Evolutionary conservation across 306 rosid species (phyloP).

Genomic region (Cotoneaster glaucophyllus): DNA sequence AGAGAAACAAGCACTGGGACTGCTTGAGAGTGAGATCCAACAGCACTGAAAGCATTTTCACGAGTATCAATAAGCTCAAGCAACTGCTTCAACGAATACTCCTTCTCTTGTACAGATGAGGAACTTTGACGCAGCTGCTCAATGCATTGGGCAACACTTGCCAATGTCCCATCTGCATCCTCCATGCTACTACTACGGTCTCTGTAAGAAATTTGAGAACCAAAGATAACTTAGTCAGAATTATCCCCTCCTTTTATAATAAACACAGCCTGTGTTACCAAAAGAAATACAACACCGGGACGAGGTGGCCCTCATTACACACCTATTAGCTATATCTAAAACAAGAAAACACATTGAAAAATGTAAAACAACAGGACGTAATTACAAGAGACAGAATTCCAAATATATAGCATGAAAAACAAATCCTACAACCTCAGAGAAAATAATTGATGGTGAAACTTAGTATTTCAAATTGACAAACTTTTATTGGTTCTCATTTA

Average conservation of each 20-base stretch:
- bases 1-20: slow-evolving; percentile 99
- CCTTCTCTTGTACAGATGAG: slow-evolving; percentile 75
- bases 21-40: slow-evolving; percentile 99
- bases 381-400: not conserved
- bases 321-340: not conserved
- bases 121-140: slow-evolving; percentile 93
- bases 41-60: slow-evolving; percentile 96
- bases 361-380: not conserved
- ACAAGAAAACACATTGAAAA: not conserved
- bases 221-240: slow-evolving; percentile 13
- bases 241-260: not conserved
- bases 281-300: not conserved
- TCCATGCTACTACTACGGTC: slow-evolving; percentile 96
- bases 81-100: slow-evolving; percentile 79
- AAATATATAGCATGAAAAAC: not conserved
- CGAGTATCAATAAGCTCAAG: slow-evolving; percentile 80
- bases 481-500: not conserved
- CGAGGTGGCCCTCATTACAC: not conserved
- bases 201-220: slow-evolving; percentile 44
- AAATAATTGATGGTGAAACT: not conserved
- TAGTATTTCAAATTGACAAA: not conserved
- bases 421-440: not conserved
- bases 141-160: slow-evolving; percentile 99
- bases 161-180: slow-evolving; percentile 97
- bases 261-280: not conserved